These are phyloP conservation scores for Eleusine coracana DNA, from an alignment of 176 grass and related monocot genomes.

Conservation along the genomic window DNA sequence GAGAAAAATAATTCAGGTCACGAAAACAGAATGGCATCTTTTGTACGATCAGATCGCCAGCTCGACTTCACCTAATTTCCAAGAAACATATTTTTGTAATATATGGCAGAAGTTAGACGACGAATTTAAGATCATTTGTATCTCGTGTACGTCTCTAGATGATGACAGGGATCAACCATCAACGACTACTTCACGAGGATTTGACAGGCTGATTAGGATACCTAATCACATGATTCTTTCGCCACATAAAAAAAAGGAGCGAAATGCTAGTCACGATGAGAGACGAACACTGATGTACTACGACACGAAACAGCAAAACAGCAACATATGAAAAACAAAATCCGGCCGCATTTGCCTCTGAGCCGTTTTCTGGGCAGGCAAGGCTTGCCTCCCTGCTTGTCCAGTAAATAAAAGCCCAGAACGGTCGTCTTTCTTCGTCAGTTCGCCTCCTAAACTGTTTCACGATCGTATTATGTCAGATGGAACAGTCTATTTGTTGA, in stretches of 20 bases:
- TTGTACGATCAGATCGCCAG: no score
- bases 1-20: no score
- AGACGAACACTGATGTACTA: background rate
- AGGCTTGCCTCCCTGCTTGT: no score
- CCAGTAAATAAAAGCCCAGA: no score
- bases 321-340: background rate
- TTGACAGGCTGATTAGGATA: constrained; percentile 27
- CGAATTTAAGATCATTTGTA: background rate
- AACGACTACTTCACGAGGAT: background rate
- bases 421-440: no score
- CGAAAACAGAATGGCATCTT: no score
- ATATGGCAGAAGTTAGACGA: background rate
- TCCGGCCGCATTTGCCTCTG: no score
- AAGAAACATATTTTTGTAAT: background rate
- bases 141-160: background rate
- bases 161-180: background rate
- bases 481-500: no score
- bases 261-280: background rate
- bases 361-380: no score
- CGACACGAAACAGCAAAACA: no score
- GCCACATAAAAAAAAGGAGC: background rate
- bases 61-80: background rate
- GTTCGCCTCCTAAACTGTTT: no score
- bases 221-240: constrained; percentile 17
- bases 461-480: no score